These are phyloP conservation scores for Allomyces macrogynus DNA, from an alignment of 192 early-diverging fungal genomes.

Conservation along the genomic window DNA sequence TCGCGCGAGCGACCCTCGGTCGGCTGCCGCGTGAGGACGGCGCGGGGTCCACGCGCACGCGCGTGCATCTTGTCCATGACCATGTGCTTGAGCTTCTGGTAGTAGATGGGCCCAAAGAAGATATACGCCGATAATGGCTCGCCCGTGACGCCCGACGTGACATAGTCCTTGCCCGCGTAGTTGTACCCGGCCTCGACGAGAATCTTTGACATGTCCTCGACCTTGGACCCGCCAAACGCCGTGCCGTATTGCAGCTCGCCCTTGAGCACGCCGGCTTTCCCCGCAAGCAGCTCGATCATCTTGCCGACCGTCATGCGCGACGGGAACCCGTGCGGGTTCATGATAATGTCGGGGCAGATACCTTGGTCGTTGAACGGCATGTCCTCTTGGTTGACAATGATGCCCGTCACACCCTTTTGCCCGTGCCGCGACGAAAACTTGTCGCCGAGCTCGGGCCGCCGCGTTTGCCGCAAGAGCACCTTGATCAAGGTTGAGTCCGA, in stretches of 20 bases:
- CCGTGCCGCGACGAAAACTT: constrained; percentile 97
- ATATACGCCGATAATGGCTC: constrained; percentile 86
- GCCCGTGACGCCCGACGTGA: constrained; percentile 76
- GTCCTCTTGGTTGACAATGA: constrained; percentile 92
- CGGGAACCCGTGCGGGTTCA: constrained; percentile 99
- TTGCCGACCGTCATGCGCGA: constrained; percentile 98
- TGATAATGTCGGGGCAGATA: constrained; percentile 86
- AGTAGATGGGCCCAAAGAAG: constrained; percentile 90
- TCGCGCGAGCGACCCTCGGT: constrained; percentile 93
- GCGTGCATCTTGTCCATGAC: constrained; percentile 99
- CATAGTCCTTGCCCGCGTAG: constrained; percentile 92
- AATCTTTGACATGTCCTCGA: constrained; percentile 89
- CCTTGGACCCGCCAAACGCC: constrained; percentile 80
- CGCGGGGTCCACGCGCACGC: constrained; percentile 69
- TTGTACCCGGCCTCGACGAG: constrained; percentile 81
- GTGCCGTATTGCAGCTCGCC: constrained; percentile 90
- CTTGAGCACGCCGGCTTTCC: constrained; percentile 83
- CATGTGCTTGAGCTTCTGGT: constrained; percentile 98
- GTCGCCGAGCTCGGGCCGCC: constrained; percentile 88
- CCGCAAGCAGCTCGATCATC: constrained; percentile 92
- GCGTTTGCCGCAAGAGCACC: constrained; percentile 71
- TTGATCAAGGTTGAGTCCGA: constrained; percentile 83
- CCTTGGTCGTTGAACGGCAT: constrained; percentile 90
- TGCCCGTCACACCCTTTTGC: constrained; percentile 91
- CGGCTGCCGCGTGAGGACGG: constrained; percentile 78